These are phyloP conservation scores for Trichoderma polysporum DNA, from an alignment of 2,329 filamentous ascomycete genomes.

Conservation along the genomic window DNA sequence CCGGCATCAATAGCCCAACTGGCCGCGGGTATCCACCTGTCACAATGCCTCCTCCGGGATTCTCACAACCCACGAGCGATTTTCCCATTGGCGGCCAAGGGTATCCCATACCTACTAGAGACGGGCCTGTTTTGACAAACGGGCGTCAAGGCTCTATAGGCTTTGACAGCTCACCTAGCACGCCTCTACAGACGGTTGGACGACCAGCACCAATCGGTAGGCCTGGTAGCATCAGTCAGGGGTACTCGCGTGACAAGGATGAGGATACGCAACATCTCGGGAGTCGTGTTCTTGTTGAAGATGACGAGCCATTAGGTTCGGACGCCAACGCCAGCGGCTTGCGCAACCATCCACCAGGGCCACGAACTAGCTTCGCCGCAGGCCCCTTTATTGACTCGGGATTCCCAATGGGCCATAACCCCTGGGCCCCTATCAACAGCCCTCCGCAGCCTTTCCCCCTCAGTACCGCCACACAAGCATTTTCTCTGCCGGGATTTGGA, in stretches of 20 bases:
- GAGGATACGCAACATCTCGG: constrained; percentile 81
- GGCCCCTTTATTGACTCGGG: constrained; percentile 44
- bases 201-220: constrained; percentile 85
- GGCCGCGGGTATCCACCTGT: constrained; percentile 45
- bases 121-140: constrained; percentile 50
- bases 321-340: constrained; percentile 36
- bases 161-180: constrained; percentile 55
- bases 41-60: constrained; percentile 40
- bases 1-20: constrained; percentile 48
- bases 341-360: constrained; percentile 53
- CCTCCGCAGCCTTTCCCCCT: constrained; percentile 43
- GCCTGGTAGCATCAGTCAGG: constrained; percentile 69
- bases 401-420: constrained; percentile 40
- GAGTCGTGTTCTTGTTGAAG: constrained; percentile 83
- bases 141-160: constrained; percentile 73
- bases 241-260: constrained; percentile 51
- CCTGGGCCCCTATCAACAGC: constrained; percentile 42
- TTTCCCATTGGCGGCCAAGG: constrained; percentile 32
- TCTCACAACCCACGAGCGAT: constrained; percentile 34
- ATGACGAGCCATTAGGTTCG: constrained; percentile 57
- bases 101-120: constrained; percentile 36
- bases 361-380: constrained; percentile 42
- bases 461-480: constrained; percentile 35
- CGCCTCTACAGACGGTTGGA: constrained; percentile 69
- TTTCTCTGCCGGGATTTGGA: constrained; percentile 49